Evolutionary conservation across 164 flowering plant genomes (phyloP).

Genomic region (Nelumbo lutea): DNA sequence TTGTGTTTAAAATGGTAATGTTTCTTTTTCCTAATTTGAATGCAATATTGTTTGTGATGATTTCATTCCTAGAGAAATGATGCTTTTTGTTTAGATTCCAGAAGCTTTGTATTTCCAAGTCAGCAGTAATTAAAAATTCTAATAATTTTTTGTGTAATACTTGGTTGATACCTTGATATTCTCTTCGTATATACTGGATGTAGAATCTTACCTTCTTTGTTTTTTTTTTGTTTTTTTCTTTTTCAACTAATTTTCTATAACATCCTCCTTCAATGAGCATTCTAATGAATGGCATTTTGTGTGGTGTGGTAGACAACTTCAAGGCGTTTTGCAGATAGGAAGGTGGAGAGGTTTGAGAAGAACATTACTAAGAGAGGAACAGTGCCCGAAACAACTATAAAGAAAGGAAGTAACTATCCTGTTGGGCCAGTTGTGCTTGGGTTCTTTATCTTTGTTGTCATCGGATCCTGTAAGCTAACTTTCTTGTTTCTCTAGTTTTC

Average conservation of each 20-base stretch:
- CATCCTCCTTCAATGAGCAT: background rate
- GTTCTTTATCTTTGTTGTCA: slow-evolving; percentile 69
- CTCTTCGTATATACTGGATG: too few relatives aligned
- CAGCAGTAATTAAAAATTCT: too few relatives aligned
- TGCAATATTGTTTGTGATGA: too few relatives aligned
- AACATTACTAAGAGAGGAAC: slow-evolving; percentile 39
- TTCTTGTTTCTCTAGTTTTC: background rate
- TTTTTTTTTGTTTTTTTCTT: slow-evolving; percentile 1
- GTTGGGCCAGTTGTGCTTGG: slow-evolving; percentile 72
- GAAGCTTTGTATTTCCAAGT: too few relatives aligned
- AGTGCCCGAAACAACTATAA: slow-evolving; percentile 47
- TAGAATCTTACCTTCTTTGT: background rate
- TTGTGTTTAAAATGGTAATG: too few relatives aligned
- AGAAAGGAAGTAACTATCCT: slow-evolving; percentile 72
- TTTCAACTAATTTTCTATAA: background rate
- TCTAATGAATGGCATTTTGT: background rate
- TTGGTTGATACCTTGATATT: background rate
- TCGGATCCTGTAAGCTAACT: slow-evolving; percentile 60
- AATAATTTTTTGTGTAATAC: too few relatives aligned
- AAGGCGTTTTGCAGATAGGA: slow-evolving; percentile 46
- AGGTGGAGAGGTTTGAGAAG: slow-evolving; percentile 41
- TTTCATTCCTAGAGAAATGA: too few relatives aligned
- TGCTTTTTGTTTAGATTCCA: too few relatives aligned
- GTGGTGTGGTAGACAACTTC: slow-evolving; percentile 54
- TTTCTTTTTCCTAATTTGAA: too few relatives aligned